Conservation (phyloP, 257 asterid genomes). For the Linaria vulgaris region DNA sequence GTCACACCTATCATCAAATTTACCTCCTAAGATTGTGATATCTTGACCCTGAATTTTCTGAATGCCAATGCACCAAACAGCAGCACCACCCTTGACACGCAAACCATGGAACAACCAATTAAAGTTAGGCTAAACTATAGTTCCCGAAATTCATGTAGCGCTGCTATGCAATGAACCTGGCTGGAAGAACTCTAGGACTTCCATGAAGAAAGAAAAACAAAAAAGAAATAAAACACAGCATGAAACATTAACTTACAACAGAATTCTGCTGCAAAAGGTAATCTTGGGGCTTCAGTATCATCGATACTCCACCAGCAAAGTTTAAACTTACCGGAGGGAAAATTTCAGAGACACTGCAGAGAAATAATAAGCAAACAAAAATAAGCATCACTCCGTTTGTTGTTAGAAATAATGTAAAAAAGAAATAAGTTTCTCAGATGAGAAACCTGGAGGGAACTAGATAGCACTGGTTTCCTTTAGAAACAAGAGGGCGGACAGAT, state of each 20-base stretch:
- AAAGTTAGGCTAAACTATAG: no score
- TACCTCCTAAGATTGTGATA: slow-evolving; percentile 92
- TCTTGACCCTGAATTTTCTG: slow-evolving; percentile 83
- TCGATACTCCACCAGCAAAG: slow-evolving; percentile 87
- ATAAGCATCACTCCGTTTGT: not conserved
- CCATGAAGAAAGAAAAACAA: not conserved
- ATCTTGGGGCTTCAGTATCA: slow-evolving; percentile 75
- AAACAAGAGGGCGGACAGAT: slow-evolving; percentile 54
- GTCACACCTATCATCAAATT: not conserved
- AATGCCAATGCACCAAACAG: slow-evolving; percentile 96
- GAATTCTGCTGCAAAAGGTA: slow-evolving; percentile 95
- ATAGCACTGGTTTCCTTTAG: slow-evolving; percentile 81
- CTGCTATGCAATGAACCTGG: not conserved
- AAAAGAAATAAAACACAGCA: slow-evolving; percentile 1
- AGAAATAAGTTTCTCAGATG: slow-evolving; percentile 4
- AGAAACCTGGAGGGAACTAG: slow-evolving; percentile 74
- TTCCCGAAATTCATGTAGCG: no score
- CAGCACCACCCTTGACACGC: slow-evolving; percentile 69
- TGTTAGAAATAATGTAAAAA: slow-evolving; percentile 18
- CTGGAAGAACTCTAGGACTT: not conserved
- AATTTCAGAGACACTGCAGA: slow-evolving; percentile 53
- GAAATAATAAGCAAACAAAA: slow-evolving; percentile 15
- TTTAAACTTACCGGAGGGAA: slow-evolving; percentile 80
- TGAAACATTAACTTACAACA: slow-evolving; percentile 59
- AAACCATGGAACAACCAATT: not conserved